A percentile compares a stretch with the other conserved stretches of the same genome.
Evolutionary conservation across 2,329 filamentous ascomycete species (phyloP).

Genomic region (Chlorencoelia australis): DNA sequence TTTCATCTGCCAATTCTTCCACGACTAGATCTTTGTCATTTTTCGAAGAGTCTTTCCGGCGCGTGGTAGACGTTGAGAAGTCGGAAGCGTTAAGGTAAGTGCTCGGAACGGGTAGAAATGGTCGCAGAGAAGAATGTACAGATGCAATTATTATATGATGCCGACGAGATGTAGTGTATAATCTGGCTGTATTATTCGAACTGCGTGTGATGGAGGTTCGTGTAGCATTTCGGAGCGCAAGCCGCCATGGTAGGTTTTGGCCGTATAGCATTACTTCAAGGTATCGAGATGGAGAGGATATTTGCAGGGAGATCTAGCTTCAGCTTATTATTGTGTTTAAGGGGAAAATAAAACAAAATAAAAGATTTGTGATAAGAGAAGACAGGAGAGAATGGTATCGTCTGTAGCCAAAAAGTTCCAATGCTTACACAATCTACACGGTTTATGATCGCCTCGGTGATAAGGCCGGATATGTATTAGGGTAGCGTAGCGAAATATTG

Average conservation of each 20-base stretch:
- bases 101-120: slow-evolving; percentile 44
- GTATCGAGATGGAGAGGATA: not conserved
- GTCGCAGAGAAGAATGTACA: slow-evolving; percentile 55
- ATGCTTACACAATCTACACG: no score
- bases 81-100: slow-evolving; percentile 33
- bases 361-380: no score
- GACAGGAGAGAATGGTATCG: no score
- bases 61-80: slow-evolving; percentile 39
- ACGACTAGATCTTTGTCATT: slow-evolving; percentile 31
- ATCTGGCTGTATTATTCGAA: slow-evolving; percentile 15
- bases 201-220: slow-evolving; percentile 13
- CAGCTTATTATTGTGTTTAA: no score
- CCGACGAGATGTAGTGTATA: slow-evolving; percentile 16
- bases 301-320: no score
- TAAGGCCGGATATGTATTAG: no score
- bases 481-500: no score
- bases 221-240: slow-evolving; percentile 32
- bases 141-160: slow-evolving; percentile 42
- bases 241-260: slow-evolving; percentile 55
- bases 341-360: no score
- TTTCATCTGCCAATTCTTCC: slow-evolving; percentile 34
- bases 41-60: slow-evolving; percentile 31
- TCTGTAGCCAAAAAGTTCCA: no score
- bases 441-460: no score
- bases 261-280: slow-evolving; percentile 46